Evolutionary conservation across 2,329 filamentous ascomycete genomes (phyloP).

Genomic region (Verticillium albo-atrum): DNA sequence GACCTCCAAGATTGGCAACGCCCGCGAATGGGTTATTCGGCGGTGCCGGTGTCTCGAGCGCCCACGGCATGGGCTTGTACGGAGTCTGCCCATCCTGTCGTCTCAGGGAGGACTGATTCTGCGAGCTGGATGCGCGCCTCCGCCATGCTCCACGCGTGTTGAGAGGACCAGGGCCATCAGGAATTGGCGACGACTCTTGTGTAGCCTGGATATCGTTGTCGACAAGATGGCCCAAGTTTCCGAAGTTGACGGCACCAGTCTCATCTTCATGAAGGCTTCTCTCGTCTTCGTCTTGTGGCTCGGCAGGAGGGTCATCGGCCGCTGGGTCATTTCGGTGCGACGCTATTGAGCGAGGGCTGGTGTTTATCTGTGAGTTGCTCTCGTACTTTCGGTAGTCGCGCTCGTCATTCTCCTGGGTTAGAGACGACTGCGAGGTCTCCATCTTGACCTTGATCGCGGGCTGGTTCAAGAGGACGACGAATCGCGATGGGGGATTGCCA

Average conservation of each 20-base stretch:
- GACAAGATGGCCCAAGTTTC: slow-evolving; percentile 26
- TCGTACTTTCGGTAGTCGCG: slow-evolving; percentile 44
- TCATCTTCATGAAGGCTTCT: slow-evolving; percentile 41
- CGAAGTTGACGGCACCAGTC: slow-evolving; percentile 45
- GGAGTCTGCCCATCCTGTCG: slow-evolving; percentile 20
- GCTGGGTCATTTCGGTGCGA: background rate
- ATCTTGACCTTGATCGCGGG: slow-evolving; percentile 26
- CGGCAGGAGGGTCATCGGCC: slow-evolving; percentile 3
- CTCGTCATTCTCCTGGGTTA: slow-evolving; percentile 52
- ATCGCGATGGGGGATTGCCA: slow-evolving; percentile 7
- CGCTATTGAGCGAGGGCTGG: slow-evolving; percentile 2
- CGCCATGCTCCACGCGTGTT: slow-evolving; percentile 35
- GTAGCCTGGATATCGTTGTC: slow-evolving; percentile 36
- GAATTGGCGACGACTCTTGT: slow-evolving; percentile 28
- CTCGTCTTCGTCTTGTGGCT: slow-evolving; percentile 7
- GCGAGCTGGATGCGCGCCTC: slow-evolving; percentile 25
- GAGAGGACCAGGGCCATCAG: slow-evolving; percentile 26
- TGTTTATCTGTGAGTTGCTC: slow-evolving; percentile 8
- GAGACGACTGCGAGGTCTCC: slow-evolving; percentile 46
- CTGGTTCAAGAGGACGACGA: slow-evolving; percentile 1
- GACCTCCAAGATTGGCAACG: slow-evolving; percentile 23
- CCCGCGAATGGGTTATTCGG: slow-evolving; percentile 44
- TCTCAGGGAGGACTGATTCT: slow-evolving; percentile 20
- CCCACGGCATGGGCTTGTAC: slow-evolving; percentile 15
- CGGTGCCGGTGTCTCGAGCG: slow-evolving; percentile 45